Evolutionary conservation across 768 basidiomycete genomes (phyloP), one percentile per base, ranked within the genome.

Genomic region (Sistotremastrum niveocremeum): DNA sequence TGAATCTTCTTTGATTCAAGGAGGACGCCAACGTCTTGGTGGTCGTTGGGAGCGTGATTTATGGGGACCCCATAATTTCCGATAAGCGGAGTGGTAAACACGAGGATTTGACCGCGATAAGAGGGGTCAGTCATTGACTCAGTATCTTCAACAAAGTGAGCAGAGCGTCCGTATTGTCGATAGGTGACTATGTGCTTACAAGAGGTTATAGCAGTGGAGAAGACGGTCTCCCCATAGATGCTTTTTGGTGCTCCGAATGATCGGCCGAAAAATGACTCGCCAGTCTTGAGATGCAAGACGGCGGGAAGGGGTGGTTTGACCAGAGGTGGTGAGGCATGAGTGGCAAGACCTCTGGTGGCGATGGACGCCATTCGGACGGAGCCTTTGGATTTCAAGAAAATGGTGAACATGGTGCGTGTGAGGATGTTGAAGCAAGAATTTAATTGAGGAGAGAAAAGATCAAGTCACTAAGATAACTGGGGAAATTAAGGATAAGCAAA

Each of bases 71-170:
- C 95, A 58, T 99, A 99, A 64, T 99, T 99, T 37, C 95, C 95
- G 53, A 99, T 95, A 64, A 99, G 77, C 7, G 95, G 95, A 0
- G 93, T 84, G 39, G 95, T 99, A 69, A 99, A 99, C 47, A 99
- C 95, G 52, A 99, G 77, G 58, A 99, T 94, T 65, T 99, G 95
- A 43, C 89, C 84, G 34, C 89, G 85, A 65, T 99, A 98, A 6
- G 95, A 98, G 5, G 95, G 95, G 62, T 99, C 95, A 35, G 95
- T 99, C 95, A 99, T 97, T 6, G 90, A 95, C 66, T 99, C 95
- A 41, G 94, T 98, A 62, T 99, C 91, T 94, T 58, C n/a, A 37
- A 30, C 12, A 28, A 49, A 51, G 49, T 50, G 33, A 64, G 38
- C 9, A 42, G 6, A 11, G 46, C 45, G 54, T 41, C 4, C 39